A percentile compares a stretch with the other conserved stretches of the same genome.
Evolutionary conservation across 75 land plant genomes (phyloP).

Genomic region (Sequoia sempervirens): DNA sequence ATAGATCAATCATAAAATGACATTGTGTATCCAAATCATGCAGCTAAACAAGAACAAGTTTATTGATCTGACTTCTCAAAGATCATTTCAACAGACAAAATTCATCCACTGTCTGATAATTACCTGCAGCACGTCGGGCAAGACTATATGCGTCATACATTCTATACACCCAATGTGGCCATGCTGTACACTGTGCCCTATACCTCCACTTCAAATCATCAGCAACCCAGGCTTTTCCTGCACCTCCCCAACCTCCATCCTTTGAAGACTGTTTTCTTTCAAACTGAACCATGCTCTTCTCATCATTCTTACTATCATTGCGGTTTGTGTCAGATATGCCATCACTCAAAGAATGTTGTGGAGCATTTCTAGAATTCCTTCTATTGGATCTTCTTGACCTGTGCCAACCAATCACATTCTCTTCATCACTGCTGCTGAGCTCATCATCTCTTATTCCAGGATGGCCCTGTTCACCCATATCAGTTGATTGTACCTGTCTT

Average conservation of each 20-base stretch:
- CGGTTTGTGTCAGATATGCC: constrained; percentile 7
- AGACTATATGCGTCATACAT: constrained; percentile 90
- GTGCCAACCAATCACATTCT: constrained; percentile 8
- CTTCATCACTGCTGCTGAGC: constrained; percentile 49
- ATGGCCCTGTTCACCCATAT: constrained; percentile 9
- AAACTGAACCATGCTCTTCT: constrained; percentile 9
- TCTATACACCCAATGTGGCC: constrained; percentile 91
- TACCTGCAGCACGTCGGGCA: constrained; percentile 89
- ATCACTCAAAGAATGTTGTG: constrained; percentile 10
- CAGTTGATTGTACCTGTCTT: constrained; percentile 27
- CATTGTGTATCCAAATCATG: not conserved
- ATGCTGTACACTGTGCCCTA: constrained; percentile 57
- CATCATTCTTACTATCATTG: constrained; percentile 6
- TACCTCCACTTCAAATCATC: constrained; percentile 31
- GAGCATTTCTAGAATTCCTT: constrained; percentile 9
- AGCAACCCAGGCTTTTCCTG: constrained; percentile 39
- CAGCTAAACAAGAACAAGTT: not conserved
- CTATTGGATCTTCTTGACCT: constrained; percentile 5
- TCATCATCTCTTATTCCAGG: constrained; percentile 28
- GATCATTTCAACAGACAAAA: not conserved
- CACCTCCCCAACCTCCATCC: constrained; percentile 37
- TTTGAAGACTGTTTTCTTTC: constrained; percentile 9
- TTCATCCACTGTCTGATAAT: not conserved
- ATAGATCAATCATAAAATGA: not conserved
- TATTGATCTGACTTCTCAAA: not conserved